Percentiles rank a stretch among this genome's conserved stretches.
phyloP scores from a whole-genome alignment of 495 filamentous ascomycete species.

The Annulohypoxylon bovei region DNA sequence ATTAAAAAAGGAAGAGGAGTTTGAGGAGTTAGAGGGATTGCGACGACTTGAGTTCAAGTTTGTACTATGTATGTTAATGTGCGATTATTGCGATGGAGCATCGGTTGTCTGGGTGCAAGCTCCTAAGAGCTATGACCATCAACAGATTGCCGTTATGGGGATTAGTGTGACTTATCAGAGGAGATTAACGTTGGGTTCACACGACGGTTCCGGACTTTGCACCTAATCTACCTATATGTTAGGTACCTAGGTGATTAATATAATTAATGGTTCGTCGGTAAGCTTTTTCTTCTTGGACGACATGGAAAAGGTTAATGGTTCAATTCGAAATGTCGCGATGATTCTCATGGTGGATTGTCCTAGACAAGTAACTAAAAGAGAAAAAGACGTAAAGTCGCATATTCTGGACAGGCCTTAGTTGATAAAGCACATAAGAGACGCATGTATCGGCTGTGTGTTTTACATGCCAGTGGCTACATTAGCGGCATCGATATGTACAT shows the following conservation, averaged over 20 bases:
- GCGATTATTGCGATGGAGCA: constrained; percentile 5
- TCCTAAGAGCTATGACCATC: constrained; percentile 44
- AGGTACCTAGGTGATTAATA: constrained; percentile 20
- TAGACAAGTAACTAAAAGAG: constrained; percentile 2
- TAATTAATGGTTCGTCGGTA: background rate
- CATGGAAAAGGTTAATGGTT: constrained; percentile 19
- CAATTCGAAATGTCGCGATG: constrained; percentile 26
- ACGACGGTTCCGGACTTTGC: constrained; percentile 11
- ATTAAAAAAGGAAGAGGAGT: background rate
- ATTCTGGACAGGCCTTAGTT: constrained; percentile 12
- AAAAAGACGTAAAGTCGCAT: constrained; percentile 26
- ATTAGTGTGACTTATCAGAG: constrained; percentile 28
- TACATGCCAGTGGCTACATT: constrained; percentile 38
- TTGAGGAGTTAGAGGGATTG: background rate
- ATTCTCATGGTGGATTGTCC: constrained; percentile 40
- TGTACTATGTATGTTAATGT: constrained; percentile 1
- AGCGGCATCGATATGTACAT: constrained; percentile 28
- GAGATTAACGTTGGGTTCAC: constrained; percentile 3
- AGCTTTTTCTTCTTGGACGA: constrained; percentile 33
- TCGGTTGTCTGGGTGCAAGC: constrained; percentile 40
- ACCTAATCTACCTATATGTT: constrained; percentile 7
- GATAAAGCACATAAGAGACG: constrained; percentile 37
- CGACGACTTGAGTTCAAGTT: constrained; percentile 4
- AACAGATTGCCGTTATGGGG: constrained; percentile 45
- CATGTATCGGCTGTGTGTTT: constrained; percentile 18